Evolutionary conservation across 2,329 filamentous ascomycete species (phyloP), one percentile per base, ranked within the genome.

Genomic region (Coleophoma eucalyptorum): DNA sequence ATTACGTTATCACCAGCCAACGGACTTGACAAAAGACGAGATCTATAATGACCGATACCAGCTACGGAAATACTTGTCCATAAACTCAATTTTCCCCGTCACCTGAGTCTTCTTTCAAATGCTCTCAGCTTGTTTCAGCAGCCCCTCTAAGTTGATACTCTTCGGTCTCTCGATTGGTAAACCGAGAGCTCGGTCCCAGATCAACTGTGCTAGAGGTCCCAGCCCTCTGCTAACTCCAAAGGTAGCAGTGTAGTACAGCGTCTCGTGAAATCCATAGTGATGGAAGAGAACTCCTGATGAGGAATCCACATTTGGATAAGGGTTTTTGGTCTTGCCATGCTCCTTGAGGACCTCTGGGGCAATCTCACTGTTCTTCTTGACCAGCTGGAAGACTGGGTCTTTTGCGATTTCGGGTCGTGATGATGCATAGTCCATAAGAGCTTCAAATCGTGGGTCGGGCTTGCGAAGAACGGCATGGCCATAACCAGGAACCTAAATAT

Each of bases 311-410:
- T 99, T 99, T 58, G 94, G 94, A 73, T 93, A 96, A 2, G 94
- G 91, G 75, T 96, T 96, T 80, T 96, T 96, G 60, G 91, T 96
- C 86, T 97, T 97, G 71, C 94, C 94, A 68, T 99, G 94, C 75
- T 97, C 85, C 63, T 84, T 94, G 62, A 99, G 79, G 18, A 99
- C 94, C 48, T 83, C 81, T 15, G 94, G 94, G 0, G 94, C 94
- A 56, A 99, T 87, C 65, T 91, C 87, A 58, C 87, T 91, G 77
- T 96, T 97, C 75, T 88, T 86, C 80, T 92, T 88, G 50, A 99
- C 93, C 11, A 99, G 84, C 71, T 90, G 83, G 84, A 96, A 97
- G 56, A 97, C 86, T 1, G 93, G 91, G 69, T 97, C 89, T 44
- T 80, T 74, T 41, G 89, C 85, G 56, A 99, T 96, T 62, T 93